phyloP scores from a whole-genome alignment of 2,329 filamentous ascomycete genomes.

The Exophiala viscosa region DNA sequence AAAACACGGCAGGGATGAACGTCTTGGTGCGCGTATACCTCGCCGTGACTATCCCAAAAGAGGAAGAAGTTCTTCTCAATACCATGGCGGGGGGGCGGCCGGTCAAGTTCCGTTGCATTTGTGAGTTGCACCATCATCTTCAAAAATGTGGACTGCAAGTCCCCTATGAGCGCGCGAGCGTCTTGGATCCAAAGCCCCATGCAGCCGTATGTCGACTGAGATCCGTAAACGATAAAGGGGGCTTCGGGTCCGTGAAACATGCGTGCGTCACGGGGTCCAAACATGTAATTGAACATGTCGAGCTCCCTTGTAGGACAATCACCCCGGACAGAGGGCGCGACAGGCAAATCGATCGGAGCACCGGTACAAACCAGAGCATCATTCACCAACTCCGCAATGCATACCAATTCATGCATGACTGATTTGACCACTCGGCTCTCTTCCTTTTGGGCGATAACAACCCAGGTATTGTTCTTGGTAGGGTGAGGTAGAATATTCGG shows the following conservation, averaged over 20 bases:
- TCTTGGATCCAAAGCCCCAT: conserved; percentile 58
- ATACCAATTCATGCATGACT: too few relatives aligned
- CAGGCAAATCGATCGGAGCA: too few relatives aligned
- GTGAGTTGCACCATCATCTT: conserved; percentile 35
- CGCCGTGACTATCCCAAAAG: conserved; percentile 53
- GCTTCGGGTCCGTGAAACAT: conserved; percentile 51
- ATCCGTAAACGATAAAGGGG: conserved; percentile 54
- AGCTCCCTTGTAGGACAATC: too few relatives aligned
- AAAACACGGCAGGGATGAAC: conserved; percentile 46
- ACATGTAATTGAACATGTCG: conserved; percentile 16
- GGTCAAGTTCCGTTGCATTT: conserved; percentile 51
- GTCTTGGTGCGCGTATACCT: conserved; percentile 55
- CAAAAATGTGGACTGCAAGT: conserved; percentile 41
- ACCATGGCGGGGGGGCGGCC: conserved; percentile 43
- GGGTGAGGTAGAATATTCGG: too few relatives aligned
- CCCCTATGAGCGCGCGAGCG: conserved; percentile 43
- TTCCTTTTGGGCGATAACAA: too few relatives aligned
- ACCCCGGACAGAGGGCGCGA: too few relatives aligned
- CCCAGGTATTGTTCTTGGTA: too few relatives aligned
- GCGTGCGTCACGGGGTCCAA: conserved; percentile 58
- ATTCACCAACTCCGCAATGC: too few relatives aligned
- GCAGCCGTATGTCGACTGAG: conserved; percentile 53
- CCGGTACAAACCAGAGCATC: too few relatives aligned
- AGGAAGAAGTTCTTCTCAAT: conserved; percentile 63
- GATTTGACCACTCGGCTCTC: too few relatives aligned